Evolutionary conservation across 345 rosid genomes (phyloP), one percentile per base, ranked within the genome.

Genomic region (Fremontodendron californicum): DNA sequence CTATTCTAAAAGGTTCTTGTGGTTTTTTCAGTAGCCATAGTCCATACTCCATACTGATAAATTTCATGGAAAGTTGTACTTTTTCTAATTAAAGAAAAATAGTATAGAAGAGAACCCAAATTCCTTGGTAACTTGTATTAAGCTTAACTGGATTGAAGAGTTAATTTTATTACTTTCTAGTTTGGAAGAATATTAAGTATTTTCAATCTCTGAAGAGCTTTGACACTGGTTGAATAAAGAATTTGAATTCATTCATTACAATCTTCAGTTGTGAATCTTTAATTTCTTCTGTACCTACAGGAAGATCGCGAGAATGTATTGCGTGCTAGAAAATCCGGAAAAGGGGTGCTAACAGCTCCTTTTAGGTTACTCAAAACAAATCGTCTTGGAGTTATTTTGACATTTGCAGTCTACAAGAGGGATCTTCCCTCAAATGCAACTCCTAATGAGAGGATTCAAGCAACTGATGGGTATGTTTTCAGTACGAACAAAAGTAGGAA

Each of bases 291-390:
- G n/a, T 75, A 45, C 48, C 49, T 61, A 81, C 90, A 95, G 99
- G 99, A 95, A 87, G 99, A 95, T 82, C 87, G 96, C 15, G 92
- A 90, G 78, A 95, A 95, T 76, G 94, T 95, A 45, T 80, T 95
- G 62, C 93, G 93, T 49, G 98, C 99, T 31, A 91, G 99, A 86
- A 90, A 57, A 57, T 91, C 88, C 7, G 98, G 98, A 76, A 93
- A 91, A 81, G 98, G 99, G 63, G 98, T 91, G 80, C 86, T 95
- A 63, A 95, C 99, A 72, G 99, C 99, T 79, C 99, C 99, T 78
- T 95, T 95, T 74, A 88, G 89, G 83, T 80, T 95, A 81, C 82
- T 95, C 49, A 95, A 95, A 88, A 86, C 97, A 66, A 91, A 92
- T 61, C 89, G 99, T 46, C 99, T 95, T 40, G 99, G 99, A 62